Conservation (phyloP, 306 rosid species). For the Potentilla sterilis region DNA sequence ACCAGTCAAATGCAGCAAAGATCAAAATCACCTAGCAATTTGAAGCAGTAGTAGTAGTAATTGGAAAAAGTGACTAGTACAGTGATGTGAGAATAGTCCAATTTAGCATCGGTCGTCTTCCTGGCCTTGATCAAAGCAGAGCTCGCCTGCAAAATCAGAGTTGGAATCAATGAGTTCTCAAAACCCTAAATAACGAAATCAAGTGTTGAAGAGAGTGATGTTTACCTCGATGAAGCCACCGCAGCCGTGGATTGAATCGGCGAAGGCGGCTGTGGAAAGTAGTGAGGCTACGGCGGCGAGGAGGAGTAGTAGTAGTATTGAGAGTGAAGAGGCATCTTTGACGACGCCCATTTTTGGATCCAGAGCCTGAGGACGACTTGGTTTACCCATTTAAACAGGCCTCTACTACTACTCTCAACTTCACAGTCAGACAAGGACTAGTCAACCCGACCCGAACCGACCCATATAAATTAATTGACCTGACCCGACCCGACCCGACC, state of each 20-base stretch:
- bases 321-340: slow-evolving; percentile 16
- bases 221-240: slow-evolving; percentile 72
- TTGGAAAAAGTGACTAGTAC: not conserved
- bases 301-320: not conserved
- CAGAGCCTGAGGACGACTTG: not conserved
- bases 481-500: too few relatives aligned
- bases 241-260: slow-evolving; percentile 74
- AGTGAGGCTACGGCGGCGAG: slow-evolving; percentile 33
- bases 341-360: slow-evolving; percentile 32
- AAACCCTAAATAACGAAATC: not conserved
- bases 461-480: not conserved
- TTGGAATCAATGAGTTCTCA: not conserved
- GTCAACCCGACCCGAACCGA: not conserved
- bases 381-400: too few relatives aligned
- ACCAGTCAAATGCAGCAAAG: not conserved
- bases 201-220: not conserved
- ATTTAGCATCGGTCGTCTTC: slow-evolving; percentile 58
- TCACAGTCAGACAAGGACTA: not conserved
- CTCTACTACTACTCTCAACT: not conserved
- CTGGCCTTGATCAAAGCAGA: slow-evolving; percentile 72
- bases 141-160: slow-evolving; percentile 52
- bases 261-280: slow-evolving; percentile 45
- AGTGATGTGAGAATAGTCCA: slow-evolving; percentile 89
- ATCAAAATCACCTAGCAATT: not conserved
- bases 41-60: not conserved